Evolutionary conservation across 2,329 filamentous ascomycete species (phyloP), one percentile per base, ranked within the genome.

Genomic region (Xylaria sp.): DNA sequence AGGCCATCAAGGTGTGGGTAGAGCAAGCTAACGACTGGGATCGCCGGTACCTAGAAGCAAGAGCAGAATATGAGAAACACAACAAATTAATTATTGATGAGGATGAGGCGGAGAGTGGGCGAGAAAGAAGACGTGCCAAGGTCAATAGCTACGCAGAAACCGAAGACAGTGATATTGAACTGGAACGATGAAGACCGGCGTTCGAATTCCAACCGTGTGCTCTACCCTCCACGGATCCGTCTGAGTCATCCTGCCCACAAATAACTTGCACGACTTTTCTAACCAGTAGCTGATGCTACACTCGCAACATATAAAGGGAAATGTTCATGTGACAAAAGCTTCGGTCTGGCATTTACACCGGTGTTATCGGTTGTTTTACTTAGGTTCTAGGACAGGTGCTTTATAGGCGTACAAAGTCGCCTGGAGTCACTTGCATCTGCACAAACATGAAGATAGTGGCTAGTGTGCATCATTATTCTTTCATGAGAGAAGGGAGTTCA

Each of bases 11-110:
- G 18, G 84, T 84, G 25, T 94, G 89, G 79, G 89, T 89, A 56
- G 84, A 85, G 59, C 84, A 86, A n/a, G 85, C 88, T 9, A 87
- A 85, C 60, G 85, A 87, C 64, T 98, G 94, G 93, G 93, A 97
- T 77, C 82, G 80, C 23, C 87, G 89, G 66, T 91, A 91, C 3
- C 81, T 83, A 31, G 84, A 85, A 64, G 84, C 88, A 41, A 82
- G 85, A 68, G 80, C 78, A 20, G 79, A 81, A 65, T 91, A 88
- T 69, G 85, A 87, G 66, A 82, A 79, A 68, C 84, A 85, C 3
- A 82, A 90, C 75, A 86, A 87, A 2, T 81, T 81, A 48, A 68
- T 79, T n/a, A 75, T 80, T 7, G 71, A 64, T 25, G 64, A 77
- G 58, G 74, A 73, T 6, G 71, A 78, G 69, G 73, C 72, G 60